Conservation (phyloP, 2,329 filamentous ascomycete genomes). For the Cordyceps farinosa region DNA sequence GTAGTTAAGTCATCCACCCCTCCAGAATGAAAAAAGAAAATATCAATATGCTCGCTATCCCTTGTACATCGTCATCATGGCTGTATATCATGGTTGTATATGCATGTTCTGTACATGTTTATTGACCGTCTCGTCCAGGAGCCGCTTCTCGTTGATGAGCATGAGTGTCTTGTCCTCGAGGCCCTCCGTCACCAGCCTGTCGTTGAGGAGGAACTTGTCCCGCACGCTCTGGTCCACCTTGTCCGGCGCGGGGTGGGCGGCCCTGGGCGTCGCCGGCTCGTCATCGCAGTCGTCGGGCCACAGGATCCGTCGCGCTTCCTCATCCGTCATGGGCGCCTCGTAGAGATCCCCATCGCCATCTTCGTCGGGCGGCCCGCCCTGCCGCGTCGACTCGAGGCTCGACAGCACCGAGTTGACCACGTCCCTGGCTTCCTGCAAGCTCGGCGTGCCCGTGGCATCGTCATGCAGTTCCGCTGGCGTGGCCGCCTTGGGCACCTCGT, state of each 20-base stretch:
- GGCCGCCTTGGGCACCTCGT: conserved; percentile 19
- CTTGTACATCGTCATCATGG: background rate
- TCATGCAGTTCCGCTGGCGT: background rate
- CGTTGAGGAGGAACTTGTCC: conserved; percentile 40
- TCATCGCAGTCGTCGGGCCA: conserved; percentile 34
- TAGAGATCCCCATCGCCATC: conserved; percentile 23
- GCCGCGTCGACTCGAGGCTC: background rate
- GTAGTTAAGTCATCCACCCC: too few species aligned
- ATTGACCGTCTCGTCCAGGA: conserved; percentile 29
- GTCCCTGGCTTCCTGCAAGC: background rate
- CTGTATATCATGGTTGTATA: background rate
- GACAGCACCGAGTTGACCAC: conserved; percentile 5
- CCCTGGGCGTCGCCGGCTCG: conserved; percentile 19
- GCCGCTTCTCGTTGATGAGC: conserved; percentile 32
- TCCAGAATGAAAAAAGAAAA: too few species aligned
- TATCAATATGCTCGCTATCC: too few species aligned
- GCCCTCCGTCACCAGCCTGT: conserved; percentile 29
- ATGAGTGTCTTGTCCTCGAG: conserved; percentile 40
- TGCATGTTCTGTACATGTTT: background rate
- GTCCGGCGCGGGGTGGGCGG: background rate
- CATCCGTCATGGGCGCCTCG: conserved; percentile 36
- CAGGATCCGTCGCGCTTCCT: conserved; percentile 38
- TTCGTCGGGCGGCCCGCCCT: background rate
- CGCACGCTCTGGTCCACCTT: conserved; percentile 24
- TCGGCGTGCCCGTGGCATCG: background rate